phyloP scores from a whole-genome alignment of 177 flowering plant genomes.

The Telopea speciosissima region DNA sequence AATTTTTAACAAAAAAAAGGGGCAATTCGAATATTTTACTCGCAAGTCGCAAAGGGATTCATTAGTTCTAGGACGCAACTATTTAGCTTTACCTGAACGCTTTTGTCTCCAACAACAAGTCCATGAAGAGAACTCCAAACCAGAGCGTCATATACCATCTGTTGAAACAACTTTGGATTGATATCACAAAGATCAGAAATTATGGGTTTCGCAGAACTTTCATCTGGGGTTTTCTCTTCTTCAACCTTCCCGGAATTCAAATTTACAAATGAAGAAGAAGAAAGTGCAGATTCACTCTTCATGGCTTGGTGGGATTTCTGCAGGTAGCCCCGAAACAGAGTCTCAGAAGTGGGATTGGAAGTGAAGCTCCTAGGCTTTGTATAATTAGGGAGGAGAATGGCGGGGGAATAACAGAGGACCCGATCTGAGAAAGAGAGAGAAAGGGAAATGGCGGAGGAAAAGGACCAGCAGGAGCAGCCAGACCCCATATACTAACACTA shows the following conservation, averaged over 20 bases:
- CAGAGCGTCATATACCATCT: constrained; percentile 72
- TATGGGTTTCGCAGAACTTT: background rate
- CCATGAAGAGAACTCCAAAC: constrained; percentile 96
- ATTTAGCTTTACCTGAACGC: constrained; percentile 32
- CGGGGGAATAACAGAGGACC: background rate
- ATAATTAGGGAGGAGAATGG: background rate
- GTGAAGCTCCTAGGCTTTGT: background rate
- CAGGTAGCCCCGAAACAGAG: background rate
- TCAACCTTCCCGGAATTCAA: constrained; percentile 22
- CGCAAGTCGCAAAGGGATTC: background rate
- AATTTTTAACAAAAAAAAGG: background rate
- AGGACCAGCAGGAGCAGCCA: background rate
- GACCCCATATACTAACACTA: background rate
- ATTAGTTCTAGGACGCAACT: too few species aligned
- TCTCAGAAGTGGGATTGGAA: background rate
- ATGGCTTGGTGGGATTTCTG: constrained; percentile 11
- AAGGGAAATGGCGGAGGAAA: background rate
- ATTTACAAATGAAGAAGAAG: constrained; percentile 13
- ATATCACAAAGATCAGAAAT: constrained; percentile 29
- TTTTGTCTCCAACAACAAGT: constrained; percentile 30
- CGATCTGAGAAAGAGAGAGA: background rate
- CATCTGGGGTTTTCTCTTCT: constrained; percentile 22
- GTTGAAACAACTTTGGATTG: constrained; percentile 47
- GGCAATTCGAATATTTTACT: background rate
- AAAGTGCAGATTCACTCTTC: background rate